These are phyloP conservation scores for Pseudodiploospora longispora DNA, from an alignment of 2,329 filamentous ascomycete species.

Conservation along the genomic window DNA sequence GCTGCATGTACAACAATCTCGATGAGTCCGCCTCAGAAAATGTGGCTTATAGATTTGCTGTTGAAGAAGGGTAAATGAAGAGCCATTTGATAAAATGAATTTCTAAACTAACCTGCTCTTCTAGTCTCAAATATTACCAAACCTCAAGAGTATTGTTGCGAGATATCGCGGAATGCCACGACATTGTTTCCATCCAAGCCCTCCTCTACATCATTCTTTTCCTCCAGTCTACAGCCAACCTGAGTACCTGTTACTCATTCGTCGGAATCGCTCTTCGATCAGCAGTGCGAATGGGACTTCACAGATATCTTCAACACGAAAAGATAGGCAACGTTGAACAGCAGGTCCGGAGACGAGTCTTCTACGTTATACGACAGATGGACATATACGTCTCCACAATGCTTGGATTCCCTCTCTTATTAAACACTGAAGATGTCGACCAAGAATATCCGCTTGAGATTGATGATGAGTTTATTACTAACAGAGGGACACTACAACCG, in stretches of 20 bases:
- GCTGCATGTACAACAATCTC: conserved; percentile 60
- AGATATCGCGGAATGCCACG: conserved; percentile 61
- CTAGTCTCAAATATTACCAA: conserved; percentile 66
- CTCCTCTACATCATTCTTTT: conserved; percentile 76
- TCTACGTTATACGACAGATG: conserved; percentile 62
- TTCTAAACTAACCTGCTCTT: conserved; percentile 1
- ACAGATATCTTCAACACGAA: conserved; percentile 61
- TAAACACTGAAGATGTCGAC: conserved; percentile 58
- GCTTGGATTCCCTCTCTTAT: conserved; percentile 56
- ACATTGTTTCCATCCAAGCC: conserved; percentile 65
- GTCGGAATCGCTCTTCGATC: conserved; percentile 70
- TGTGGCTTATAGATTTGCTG: conserved; percentile 40
- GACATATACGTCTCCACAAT: conserved; percentile 63
- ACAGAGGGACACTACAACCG: conserved; percentile 45
- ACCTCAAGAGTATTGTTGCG: conserved; percentile 57
- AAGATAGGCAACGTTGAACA: conserved; percentile 55
- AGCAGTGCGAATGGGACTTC: conserved; percentile 68
- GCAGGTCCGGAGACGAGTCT: conserved; percentile 55
- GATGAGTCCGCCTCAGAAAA: conserved; percentile 43
- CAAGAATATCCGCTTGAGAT: conserved; percentile 57
- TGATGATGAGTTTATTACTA: conserved; percentile 60
- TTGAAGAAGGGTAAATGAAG: conserved; percentile 47
- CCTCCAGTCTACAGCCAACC: conserved; percentile 68
- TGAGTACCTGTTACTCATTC: conserved; percentile 74
- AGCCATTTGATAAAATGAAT: neutral